These are phyloP conservation scores for Mucuna pruriens DNA, from an alignment of 306 rosid species.

Conservation along the genomic window DNA sequence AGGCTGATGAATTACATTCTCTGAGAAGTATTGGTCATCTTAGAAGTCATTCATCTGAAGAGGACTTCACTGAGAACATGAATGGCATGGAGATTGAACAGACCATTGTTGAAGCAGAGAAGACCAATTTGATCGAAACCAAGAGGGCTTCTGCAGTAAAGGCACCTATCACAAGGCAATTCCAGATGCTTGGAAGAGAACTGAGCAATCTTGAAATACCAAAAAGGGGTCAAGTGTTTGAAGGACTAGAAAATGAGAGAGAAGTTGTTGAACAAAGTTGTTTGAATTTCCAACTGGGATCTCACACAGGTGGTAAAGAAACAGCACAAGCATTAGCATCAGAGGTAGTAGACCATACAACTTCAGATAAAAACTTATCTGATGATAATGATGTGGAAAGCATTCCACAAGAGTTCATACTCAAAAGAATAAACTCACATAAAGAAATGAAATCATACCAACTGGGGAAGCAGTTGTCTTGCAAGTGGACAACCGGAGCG, in stretches of 20 bases:
- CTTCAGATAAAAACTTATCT: constrained; percentile 34
- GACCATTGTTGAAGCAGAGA: constrained; percentile 39
- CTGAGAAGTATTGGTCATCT: constrained; percentile 61
- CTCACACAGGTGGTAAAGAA: constrained; percentile 38
- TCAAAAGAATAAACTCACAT: constrained; percentile 75
- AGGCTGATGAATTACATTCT: constrained; percentile 52
- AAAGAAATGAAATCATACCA: constrained; percentile 82
- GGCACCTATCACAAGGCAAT: constrained; percentile 42
- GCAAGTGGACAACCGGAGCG: constrained; percentile 98
- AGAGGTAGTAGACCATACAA: constrained; percentile 36
- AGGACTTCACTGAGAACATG: constrained; percentile 58
- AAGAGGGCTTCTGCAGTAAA: constrained; percentile 35
- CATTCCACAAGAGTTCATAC: constrained; percentile 73
- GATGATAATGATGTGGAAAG: constrained; percentile 52
- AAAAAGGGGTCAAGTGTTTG: constrained; percentile 33
- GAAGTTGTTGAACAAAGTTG: constrained; percentile 24
- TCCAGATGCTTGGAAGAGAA: constrained; percentile 41
- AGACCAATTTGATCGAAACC: constrained; percentile 39
- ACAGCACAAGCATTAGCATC: constrained; percentile 27
- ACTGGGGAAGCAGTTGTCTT: constrained; percentile 86
- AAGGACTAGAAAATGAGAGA: constrained; percentile 46
- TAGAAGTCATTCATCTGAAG: constrained; percentile 82
- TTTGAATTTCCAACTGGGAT: constrained; percentile 30
- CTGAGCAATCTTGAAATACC: constrained; percentile 70
- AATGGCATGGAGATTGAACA: constrained; percentile 54